Evolutionary conservation across 495 filamentous ascomycete genomes (phyloP).

Genomic region (Hypoxylon subgilvum): DNA sequence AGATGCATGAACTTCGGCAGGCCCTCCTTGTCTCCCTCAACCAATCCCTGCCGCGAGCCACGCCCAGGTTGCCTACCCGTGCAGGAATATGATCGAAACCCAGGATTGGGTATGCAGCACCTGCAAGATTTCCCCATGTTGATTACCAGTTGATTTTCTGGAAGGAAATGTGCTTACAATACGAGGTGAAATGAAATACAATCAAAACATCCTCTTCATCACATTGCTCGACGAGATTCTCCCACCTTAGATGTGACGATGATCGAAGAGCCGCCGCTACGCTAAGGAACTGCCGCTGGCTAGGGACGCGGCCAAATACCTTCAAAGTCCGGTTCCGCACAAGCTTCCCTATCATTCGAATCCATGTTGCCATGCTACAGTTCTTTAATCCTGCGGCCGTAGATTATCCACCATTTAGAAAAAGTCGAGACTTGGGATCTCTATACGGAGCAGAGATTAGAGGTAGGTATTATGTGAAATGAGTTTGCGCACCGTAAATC

Average conservation of each 20-base stretch:
- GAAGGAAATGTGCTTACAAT: conserved; percentile 22
- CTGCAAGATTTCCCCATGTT: conserved; percentile 39
- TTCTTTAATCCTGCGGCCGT: conserved; percentile 27
- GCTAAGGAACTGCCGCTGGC: conserved; percentile 38
- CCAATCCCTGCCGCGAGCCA: conserved; percentile 26
- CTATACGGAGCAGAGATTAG: conserved; percentile 14
- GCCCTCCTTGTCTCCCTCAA: conserved; percentile 30
- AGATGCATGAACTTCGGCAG: conserved; percentile 36
- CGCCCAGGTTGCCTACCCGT: conserved; percentile 23
- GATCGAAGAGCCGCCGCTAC: conserved; percentile 38
- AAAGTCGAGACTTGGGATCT: conserved; percentile 24
- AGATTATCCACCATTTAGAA: conserved; percentile 38
- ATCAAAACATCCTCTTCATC: conserved; percentile 34
- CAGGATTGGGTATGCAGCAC: conserved; percentile 32
- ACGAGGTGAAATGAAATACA: conserved; percentile 39
- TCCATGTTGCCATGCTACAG: conserved; percentile 34
- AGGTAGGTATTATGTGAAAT: conserved; percentile 7
- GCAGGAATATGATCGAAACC: conserved; percentile 38
- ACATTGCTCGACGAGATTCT: conserved; percentile 38
- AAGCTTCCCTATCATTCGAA: conserved; percentile 34
- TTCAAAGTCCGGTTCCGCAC: conserved; percentile 37
- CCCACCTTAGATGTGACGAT: conserved; percentile 36
- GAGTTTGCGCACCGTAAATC: conserved; percentile 3
- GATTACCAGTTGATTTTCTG: conserved; percentile 29
- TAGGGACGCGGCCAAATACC: conserved; percentile 35